phyloP scores from a whole-genome alignment of 495 filamentous ascomycete species.

The Chlorociboria aeruginascens region DNA sequence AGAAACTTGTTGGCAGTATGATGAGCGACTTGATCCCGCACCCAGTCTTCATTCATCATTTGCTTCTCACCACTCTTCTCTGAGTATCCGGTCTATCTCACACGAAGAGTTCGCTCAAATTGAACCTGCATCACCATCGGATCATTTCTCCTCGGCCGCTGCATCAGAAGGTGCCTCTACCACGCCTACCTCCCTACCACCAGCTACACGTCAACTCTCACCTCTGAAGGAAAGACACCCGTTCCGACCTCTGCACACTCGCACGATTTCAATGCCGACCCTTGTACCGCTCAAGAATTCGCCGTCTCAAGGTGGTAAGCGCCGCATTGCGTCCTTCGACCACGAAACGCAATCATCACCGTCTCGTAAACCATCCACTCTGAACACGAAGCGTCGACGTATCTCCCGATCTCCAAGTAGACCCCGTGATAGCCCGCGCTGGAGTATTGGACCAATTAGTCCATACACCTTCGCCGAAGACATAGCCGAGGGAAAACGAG shows the following conservation, averaged over 20 bases:
- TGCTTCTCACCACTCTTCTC: constrained; percentile 19
- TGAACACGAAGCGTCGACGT: constrained; percentile 13
- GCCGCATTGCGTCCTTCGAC: constrained; percentile 18
- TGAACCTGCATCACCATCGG: constrained; percentile 22
- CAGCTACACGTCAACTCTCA: constrained; percentile 20
- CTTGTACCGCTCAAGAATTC: constrained; percentile 6
- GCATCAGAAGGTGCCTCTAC: constrained; percentile 15
- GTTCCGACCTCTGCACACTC: constrained; percentile 26
- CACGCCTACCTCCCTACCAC: constrained; percentile 18
- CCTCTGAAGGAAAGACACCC: constrained; percentile 29
- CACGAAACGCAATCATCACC: constrained; percentile 9
- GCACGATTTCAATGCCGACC: constrained; percentile 37
- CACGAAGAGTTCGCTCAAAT: constrained; percentile 9
- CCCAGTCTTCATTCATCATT: constrained; percentile 28
- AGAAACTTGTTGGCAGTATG: constrained; percentile 41
- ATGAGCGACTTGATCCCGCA: constrained; percentile 41
- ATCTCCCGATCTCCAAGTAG: constrained; percentile 26
- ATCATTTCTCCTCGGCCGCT: constrained; percentile 16
- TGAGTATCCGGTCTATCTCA: constrained; percentile 24
- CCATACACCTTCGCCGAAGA: constrained; percentile 22
- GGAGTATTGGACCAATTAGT: constrained; percentile 26
- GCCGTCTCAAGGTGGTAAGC: constrained; percentile 7
- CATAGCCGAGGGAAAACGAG: constrained; percentile 20
- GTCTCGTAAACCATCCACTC: background rate
- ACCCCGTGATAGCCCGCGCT: constrained; percentile 34